phyloP scores from a whole-genome alignment of 805 yeast genomes.

The Saturnispora besseyi region DNA sequence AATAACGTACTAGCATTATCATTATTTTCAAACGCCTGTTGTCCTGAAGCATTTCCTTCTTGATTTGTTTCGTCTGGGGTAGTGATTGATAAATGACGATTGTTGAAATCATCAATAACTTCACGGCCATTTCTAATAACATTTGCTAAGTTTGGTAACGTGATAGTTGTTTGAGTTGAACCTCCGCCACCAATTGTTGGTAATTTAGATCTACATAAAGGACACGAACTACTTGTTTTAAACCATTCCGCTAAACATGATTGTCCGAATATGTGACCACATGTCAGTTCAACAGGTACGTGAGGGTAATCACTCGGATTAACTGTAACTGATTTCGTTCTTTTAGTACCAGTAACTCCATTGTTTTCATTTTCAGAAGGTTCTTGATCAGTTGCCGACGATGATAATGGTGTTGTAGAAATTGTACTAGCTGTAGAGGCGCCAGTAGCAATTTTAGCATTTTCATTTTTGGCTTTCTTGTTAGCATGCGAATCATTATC shows the following conservation, averaged over 20 bases:
- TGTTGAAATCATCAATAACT: constrained; percentile 24
- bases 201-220: constrained; percentile 65
- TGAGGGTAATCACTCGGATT: constrained; percentile 36
- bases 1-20: neutral
- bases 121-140: constrained; percentile 27
- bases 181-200: constrained; percentile 23
- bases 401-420: constrained; percentile 8
- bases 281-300: constrained; percentile 65
- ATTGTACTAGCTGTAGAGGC: constrained; percentile 5
- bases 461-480: constrained; percentile 5
- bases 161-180: constrained; percentile 24
- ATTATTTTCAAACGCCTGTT: neutral
- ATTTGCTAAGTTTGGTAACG: constrained; percentile 29
- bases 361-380: constrained; percentile 6
- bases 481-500: neutral
- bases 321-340: constrained; percentile 11
- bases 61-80: neutral
- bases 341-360: neutral
- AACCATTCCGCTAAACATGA: constrained; percentile 85
- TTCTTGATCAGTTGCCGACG: constrained; percentile 15
- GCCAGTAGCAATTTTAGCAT: constrained; percentile 8
- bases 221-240: constrained; percentile 64
- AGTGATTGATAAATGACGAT: constrained; percentile 19
- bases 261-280: constrained; percentile 81
- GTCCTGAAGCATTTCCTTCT: neutral